Base-by-base conservation (phyloP, 768 basidiomycete species). In the Pisolithus sp. region DNA sequence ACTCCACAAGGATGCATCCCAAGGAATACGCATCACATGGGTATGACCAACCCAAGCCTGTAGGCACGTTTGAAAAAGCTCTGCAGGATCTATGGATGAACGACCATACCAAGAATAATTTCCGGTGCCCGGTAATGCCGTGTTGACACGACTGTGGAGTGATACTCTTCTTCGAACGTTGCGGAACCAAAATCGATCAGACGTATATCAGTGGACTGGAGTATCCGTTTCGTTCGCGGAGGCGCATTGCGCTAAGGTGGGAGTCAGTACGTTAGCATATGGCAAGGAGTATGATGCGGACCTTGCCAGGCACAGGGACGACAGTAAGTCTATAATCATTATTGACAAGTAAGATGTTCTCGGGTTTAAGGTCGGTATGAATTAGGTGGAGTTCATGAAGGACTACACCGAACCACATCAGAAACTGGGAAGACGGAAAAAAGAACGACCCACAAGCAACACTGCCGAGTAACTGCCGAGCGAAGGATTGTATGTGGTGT, bases 181-280 rank as follows among this genome's bases (percentile, higher is more conserved):
- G 96, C 96, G 38, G 92, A 95, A 50, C 96, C 96, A 69, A 99
- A 99, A 69, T 99, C 96, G 66, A 98, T 99, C 40, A 99, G 76
- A 38, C 88, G 89, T 57, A 99, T 97, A 46, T 93, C 90, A 4
- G 93, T 95, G 40, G 85, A 87, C 50, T 82, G 76, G 52, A 99
- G 75, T 54, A 96, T 81, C 53, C 85, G 80, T 67, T 92, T 92
- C 15, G 77, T 71, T 63, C 83, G 82, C 23, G 85, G 72, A 48
- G 79, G 78, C 31, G 80, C 77, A 56, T 79, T 81, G 34, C 85
- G 82, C 86, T 89, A 58, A 21, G 46, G 41, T 44, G 34, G 54
- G 45, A 52, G 63, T 39, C 52, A 52, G 57, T 38, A 38, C 34
- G 51, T 55, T 46, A 6, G 21, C 30, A 48, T 31, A 41, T 20